Evolutionary conservation across 148 eudicot genomes (phyloP).

Genomic region (Persicaria tinctoria): DNA sequence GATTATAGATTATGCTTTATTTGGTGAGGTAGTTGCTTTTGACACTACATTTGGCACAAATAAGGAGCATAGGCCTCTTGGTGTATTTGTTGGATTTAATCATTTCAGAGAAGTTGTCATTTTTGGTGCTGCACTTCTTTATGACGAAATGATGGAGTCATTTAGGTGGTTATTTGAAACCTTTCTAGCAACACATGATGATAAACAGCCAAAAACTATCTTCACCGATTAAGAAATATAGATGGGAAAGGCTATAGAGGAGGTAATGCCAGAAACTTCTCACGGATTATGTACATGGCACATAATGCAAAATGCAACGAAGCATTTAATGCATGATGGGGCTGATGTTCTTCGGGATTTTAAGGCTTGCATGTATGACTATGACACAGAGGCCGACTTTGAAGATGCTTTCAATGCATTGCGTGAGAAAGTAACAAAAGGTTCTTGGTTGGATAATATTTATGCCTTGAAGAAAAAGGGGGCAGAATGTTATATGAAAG

Average conservation of each 20-base stretch:
- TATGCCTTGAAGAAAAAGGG: no score
- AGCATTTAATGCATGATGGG: not conserved
- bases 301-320: not conserved
- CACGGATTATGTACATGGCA: not conserved
- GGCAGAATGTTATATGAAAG: no score
- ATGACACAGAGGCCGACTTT: not conserved
- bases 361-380: not conserved
- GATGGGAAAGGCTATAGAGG: not conserved
- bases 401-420: no score
- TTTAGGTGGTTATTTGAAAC: slow-evolving; percentile 16
- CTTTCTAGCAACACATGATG: not conserved
- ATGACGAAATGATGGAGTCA: slow-evolving; percentile 11
- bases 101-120: slow-evolving; percentile 5
- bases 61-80: slow-evolving; percentile 5
- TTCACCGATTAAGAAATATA: not conserved
- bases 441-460: no score
- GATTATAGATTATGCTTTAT: no score
- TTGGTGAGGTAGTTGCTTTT: no score
- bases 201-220: not conserved
- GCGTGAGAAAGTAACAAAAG: no score
- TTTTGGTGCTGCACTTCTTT: slow-evolving; percentile 15
- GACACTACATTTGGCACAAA: slow-evolving; percentile 16
- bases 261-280: not conserved
- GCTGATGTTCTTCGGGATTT: not conserved
- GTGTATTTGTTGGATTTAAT: slow-evolving; percentile 12